Percentiles rank a stretch among this genome's conserved stretches.
Evolutionary conservation across 2,329 filamentous ascomycete genomes (phyloP).

Genomic region (Coleophoma cylindrospora): DNA sequence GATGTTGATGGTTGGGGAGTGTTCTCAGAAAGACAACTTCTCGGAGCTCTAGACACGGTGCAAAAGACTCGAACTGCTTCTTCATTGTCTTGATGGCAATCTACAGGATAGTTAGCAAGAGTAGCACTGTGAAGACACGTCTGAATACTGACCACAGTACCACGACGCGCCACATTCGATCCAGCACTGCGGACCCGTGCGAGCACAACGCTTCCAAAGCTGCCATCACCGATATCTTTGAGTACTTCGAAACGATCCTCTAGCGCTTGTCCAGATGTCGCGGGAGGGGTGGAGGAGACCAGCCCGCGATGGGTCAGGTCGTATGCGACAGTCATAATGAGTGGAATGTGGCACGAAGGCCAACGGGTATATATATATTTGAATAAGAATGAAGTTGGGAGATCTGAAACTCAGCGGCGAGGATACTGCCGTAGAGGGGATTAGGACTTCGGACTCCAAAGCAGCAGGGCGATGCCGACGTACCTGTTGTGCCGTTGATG

Average conservation of each 20-base stretch:
- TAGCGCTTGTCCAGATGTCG: constrained; percentile 50
- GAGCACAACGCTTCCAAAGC: constrained; percentile 92
- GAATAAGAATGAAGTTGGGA: constrained; percentile 2
- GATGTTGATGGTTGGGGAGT: constrained; percentile 79
- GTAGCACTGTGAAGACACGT: neutral
- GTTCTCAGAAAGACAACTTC: constrained; percentile 96
- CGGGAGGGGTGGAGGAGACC: constrained; percentile 41
- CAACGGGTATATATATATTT: neutral
- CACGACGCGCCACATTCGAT: constrained; percentile 79
- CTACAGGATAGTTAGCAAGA: constrained; percentile 38
- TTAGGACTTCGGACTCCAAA: neutral
- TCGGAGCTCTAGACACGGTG: constrained; percentile 84
- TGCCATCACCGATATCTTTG: constrained; percentile 98
- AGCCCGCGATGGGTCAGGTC: constrained; percentile 68
- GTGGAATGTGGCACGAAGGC: neutral
- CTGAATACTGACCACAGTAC: constrained; percentile 72
- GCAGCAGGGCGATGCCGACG: neutral
- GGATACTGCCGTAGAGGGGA: neutral
- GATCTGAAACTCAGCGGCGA: constrained; percentile 8
- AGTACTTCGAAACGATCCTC: constrained; percentile 95
- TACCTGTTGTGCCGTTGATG: constrained; percentile 8
- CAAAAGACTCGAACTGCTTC: constrained; percentile 93
- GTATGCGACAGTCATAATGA: constrained; percentile 70
- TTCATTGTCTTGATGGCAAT: constrained; percentile 99
- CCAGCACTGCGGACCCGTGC: constrained; percentile 89